Conservation (phyloP, 768 basidiomycete genomes). For the Termitomyces bulborhizus region DNA sequence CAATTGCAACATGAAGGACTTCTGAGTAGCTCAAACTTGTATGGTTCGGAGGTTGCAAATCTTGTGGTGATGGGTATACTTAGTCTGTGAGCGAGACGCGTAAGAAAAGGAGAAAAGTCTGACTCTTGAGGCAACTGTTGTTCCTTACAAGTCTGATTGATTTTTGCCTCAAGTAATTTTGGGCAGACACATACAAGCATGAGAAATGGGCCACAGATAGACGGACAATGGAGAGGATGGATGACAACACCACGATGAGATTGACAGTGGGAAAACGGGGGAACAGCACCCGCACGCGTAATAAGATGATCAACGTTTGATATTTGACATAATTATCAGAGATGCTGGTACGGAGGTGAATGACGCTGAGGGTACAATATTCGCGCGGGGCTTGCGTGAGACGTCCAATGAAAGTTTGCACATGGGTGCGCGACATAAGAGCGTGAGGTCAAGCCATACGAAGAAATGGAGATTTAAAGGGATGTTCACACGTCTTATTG, state of each 20-base stretch:
- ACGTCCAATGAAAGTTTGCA: conserved; percentile 3
- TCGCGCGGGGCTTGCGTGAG: conserved; percentile 11
- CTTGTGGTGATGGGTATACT: neutral
- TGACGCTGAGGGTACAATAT: conserved; percentile 3
- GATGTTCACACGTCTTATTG: conserved; percentile 5
- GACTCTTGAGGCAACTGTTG: neutral
- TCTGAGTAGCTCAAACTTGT: neutral
- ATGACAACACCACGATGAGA: neutral
- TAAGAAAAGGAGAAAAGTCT: neutral
- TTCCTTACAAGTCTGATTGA: neutral
- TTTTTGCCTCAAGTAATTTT: neutral
- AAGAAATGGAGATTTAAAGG: neutral
- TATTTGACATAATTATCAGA: neutral
- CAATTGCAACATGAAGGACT: neutral
- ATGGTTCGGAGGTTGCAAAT: neutral
- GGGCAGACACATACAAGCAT: neutral
- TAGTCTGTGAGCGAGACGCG: neutral
- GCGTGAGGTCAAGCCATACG: conserved; percentile 13
- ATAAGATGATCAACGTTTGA: neutral
- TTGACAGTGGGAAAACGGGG: neutral
- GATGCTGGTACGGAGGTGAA: neutral
- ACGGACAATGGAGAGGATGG: neutral
- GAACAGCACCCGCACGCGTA: neutral
- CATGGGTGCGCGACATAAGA: conserved; percentile 10
- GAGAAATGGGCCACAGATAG: neutral